phyloP scores from a whole-genome alignment of 2,329 filamentous ascomycete species.

The Arthrobotrys sinensis region DNA sequence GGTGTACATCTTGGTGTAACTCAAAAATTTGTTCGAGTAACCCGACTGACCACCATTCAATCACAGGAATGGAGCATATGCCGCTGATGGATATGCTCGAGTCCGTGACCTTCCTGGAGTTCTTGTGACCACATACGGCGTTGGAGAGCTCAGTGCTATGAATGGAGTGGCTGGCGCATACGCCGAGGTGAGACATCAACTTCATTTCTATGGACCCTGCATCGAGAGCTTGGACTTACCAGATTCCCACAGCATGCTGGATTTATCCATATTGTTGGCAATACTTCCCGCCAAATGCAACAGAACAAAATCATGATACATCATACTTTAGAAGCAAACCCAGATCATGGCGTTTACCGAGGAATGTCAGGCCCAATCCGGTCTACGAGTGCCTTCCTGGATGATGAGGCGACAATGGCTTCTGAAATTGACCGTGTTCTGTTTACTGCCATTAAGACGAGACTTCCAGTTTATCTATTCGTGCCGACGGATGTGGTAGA shows the following conservation, averaged over 20 bases:
- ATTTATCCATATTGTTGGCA: slow-evolving; percentile 75
- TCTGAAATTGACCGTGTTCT: slow-evolving; percentile 72
- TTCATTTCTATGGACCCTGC: neutral
- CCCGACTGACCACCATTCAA: neutral
- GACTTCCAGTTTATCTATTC: slow-evolving; percentile 74
- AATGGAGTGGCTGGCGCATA: slow-evolving; percentile 75
- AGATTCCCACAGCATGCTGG: slow-evolving; percentile 67
- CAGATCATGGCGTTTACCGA: slow-evolving; percentile 63
- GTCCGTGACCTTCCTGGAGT: slow-evolving; percentile 70
- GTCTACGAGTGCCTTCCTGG: slow-evolving; percentile 66
- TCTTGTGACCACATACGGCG: slow-evolving; percentile 71
- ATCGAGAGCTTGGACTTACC: neutral
- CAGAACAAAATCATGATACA: slow-evolving; percentile 70
- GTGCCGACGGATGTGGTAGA: slow-evolving; percentile 73
- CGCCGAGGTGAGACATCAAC: slow-evolving; percentile 68
- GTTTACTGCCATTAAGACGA: slow-evolving; percentile 71
- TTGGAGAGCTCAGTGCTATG: slow-evolving; percentile 73
- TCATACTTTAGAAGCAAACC: slow-evolving; percentile 71
- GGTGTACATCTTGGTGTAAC: neutral
- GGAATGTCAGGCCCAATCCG: slow-evolving; percentile 65
- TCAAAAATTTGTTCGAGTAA: neutral
- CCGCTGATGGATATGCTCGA: slow-evolving; percentile 72
- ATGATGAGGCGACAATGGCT: slow-evolving; percentile 69
- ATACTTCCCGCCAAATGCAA: slow-evolving; percentile 70
- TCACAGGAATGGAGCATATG: slow-evolving; percentile 68